phyloP scores from a whole-genome alignment of 169 alveolate genomes.

The Plasmodium coatneyi region DNA sequence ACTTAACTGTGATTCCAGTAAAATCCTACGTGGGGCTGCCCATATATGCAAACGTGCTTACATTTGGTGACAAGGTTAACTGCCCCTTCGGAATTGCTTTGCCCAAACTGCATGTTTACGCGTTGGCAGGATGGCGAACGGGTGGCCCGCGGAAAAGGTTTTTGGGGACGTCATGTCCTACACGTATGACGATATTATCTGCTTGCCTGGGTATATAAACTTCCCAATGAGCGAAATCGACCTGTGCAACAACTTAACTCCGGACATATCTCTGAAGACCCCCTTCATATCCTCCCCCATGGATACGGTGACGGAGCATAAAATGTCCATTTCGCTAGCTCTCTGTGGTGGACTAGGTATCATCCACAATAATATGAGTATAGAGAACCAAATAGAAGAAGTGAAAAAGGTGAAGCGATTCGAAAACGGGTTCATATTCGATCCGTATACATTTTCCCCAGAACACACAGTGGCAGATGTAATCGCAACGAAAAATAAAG shows the following conservation, averaged over 20 bases:
- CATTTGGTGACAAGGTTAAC: background rate
- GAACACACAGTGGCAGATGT: constrained; percentile 89
- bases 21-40: too few relatives aligned
- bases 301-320: constrained; percentile 96
- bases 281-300: constrained; percentile 94
- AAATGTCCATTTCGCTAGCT: constrained; percentile 95
- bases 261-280: constrained; percentile 84
- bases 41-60: too few relatives aligned
- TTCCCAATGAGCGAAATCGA: constrained; percentile 87
- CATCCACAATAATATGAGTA: constrained; percentile 91
- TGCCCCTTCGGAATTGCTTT: background rate
- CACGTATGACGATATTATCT: constrained; percentile 92
- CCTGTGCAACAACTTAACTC: constrained; percentile 84
- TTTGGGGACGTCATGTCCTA: constrained; percentile 81
- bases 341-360: constrained; percentile 93
- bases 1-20: too few relatives aligned
- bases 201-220: constrained; percentile 92
- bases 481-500: constrained; percentile 78
- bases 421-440: constrained; percentile 92
- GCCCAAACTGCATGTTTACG: background rate
- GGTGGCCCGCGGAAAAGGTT: constrained; percentile 82
- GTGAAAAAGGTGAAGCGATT: constrained; percentile 91
- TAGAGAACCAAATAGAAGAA: constrained; percentile 88
- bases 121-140: constrained; percentile 81
- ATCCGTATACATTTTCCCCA: constrained; percentile 90